Conservation (phyloP, 1,139 yeast genomes). For the Pichia norvegensis region DNA sequence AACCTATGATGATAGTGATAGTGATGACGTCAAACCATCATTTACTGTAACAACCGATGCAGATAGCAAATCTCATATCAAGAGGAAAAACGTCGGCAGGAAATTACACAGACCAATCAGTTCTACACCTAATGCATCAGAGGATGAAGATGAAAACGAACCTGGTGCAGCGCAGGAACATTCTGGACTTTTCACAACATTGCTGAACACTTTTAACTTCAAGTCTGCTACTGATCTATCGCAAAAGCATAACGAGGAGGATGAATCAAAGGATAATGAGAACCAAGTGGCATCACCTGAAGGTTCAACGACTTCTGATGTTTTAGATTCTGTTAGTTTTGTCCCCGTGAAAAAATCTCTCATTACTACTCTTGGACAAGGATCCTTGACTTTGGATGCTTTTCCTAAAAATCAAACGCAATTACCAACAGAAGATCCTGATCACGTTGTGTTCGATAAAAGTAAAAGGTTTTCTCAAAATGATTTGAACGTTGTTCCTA, state of each 20-base stretch:
- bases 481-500: neutral
- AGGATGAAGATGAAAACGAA: constrained; percentile 1
- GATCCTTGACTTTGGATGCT: constrained; percentile 56
- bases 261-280: neutral
- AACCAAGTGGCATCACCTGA: neutral
- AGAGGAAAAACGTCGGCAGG: neutral
- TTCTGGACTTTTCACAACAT: constrained; percentile 20
- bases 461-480: neutral
- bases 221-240: constrained; percentile 19
- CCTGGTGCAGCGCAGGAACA: constrained; percentile 3
- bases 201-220: constrained; percentile 23
- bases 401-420: constrained; percentile 22
- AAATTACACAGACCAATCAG: constrained; percentile 1
- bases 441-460: neutral
- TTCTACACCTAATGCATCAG: constrained; percentile 11
- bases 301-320: neutral
- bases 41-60: neutral
- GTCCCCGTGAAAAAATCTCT: constrained; percentile 52
- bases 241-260: neutral
- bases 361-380: constrained; percentile 61
- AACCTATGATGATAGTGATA: neutral
- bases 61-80: neutral
- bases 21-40: neutral
- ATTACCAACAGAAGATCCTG: neutral
- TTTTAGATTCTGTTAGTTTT: constrained; percentile 37